Percentiles rank a stretch among this genome's conserved stretches.
Conservation (phyloP, 805 yeast genomes). For the Nakazawaea holstii region DNA sequence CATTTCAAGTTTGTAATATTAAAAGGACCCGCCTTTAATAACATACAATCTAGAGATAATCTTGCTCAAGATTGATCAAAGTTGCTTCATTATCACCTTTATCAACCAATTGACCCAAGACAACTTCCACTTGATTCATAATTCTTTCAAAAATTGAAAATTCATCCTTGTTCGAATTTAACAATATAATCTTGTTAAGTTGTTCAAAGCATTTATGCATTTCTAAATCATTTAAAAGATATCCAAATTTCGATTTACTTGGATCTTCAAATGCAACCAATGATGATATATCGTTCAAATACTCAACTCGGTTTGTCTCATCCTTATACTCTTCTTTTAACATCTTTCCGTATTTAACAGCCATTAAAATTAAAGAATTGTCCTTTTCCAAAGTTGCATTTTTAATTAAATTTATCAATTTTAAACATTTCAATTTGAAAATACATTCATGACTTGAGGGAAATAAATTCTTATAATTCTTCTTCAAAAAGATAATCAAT, state of each 20-base stretch:
- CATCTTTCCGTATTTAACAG: constrained; percentile 33
- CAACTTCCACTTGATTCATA: constrained; percentile 32
- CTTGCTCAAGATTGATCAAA: constrained; percentile 40
- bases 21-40: constrained; percentile 5
- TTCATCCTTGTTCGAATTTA: constrained; percentile 36
- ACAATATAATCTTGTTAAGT: constrained; percentile 33
- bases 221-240: constrained; percentile 30
- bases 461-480: constrained; percentile 34
- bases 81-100: constrained; percentile 27
- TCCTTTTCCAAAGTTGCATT: constrained; percentile 12
- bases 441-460: constrained; percentile 23
- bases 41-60: constrained; percentile 25
- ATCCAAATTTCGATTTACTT: constrained; percentile 27
- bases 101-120: constrained; percentile 28
- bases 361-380: constrained; percentile 21
- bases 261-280: constrained; percentile 52
- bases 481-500: constrained; percentile 31
- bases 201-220: constrained; percentile 34
- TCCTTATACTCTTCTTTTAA: constrained; percentile 27
- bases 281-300: constrained; percentile 41
- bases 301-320: constrained; percentile 28
- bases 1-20: background rate
- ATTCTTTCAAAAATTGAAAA: constrained; percentile 38
- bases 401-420: constrained; percentile 35
- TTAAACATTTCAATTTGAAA: constrained; percentile 38